Base-by-base conservation (phyloP, 2,329 filamentous ascomycete species). In the Chrysoporthe deuterocubensis region DNA sequence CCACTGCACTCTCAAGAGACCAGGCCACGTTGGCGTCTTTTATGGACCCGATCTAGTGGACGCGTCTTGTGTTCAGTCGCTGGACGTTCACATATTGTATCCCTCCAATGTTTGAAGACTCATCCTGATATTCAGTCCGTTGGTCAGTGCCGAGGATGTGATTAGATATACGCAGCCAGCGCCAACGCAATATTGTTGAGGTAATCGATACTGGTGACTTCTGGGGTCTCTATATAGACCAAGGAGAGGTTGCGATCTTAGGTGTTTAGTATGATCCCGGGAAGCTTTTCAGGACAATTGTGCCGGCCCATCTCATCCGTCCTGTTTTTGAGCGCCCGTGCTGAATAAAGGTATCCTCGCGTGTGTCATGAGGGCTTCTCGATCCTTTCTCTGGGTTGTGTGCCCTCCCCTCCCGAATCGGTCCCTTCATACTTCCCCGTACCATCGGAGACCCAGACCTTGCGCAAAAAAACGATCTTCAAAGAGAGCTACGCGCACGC, bases 401-500 rank as follows among this genome's bases (percentile, higher is more conserved):
- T 40, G 37, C 37, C 26, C 37, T 40, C 37, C 37, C 37, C 37
- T 40, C 26, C 26, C 6, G 37, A 9, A 40, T 40, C 37, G 5
- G 37, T 40, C 9, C 6, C 37, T 40, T 9, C 6, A 40, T 40
- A 9, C 37, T 40, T 9, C 37, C 37, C 37, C 37, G 5, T 6
- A 40, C 37, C 37, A 9, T 9, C 5, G 37, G 37, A 9, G 9
- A 40, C 9, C 37, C 37, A 40, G 9, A 40, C 9, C 5, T 40
- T 9, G 37, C 9, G 37, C 37, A 40, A 9, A 40, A 40, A 40
- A 5, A 5, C 37, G 9, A 40, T 9, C 50, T 40, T 42, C 56
- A 58, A 18, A 42, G 9, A 11, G 34, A 13, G n/a, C 18, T 26
- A 42, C 60, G 40, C 52, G 64, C 52, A 61, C 21, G 40, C 71